phyloP scores from a whole-genome alignment of 768 basidiomycete species.

The Mycena indigotica region DNA sequence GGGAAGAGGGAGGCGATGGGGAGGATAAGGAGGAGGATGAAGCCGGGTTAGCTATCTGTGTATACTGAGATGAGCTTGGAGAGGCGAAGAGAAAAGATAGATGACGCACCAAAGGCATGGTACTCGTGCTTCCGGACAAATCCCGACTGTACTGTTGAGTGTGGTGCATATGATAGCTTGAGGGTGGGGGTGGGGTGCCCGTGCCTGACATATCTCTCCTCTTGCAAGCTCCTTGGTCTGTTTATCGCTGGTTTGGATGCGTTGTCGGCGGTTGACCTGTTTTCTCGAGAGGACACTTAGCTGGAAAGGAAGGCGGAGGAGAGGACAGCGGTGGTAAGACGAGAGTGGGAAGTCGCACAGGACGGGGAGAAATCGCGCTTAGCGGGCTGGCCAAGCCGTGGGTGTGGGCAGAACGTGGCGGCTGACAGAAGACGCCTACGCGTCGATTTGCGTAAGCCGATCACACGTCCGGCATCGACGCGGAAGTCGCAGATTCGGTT shows the following conservation, averaged over 20 bases:
- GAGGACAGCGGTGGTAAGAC: too few relatives aligned
- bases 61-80: not conserved
- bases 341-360: too few relatives aligned
- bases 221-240: not conserved
- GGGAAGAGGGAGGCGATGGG: slow-evolving; percentile 2
- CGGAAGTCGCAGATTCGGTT: too few relatives aligned
- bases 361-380: too few relatives aligned
- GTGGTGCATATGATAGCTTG: not conserved
- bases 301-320: too few relatives aligned
- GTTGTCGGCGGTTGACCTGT: too few relatives aligned
- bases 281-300: too few relatives aligned
- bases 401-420: too few relatives aligned
- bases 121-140: slow-evolving; percentile 6
- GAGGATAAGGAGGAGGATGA: not conserved
- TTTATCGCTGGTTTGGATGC: not conserved
- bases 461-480: too few relatives aligned
- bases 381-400: too few relatives aligned
- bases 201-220: not conserved
- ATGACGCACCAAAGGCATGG: slow-evolving; percentile 11
- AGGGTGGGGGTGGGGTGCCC: not conserved
- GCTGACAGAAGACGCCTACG: too few relatives aligned
- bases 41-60: slow-evolving; percentile 4
- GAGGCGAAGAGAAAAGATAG: not conserved
- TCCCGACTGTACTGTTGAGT: slow-evolving; percentile 1
- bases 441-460: too few relatives aligned